Percentiles rank a stretch among this genome's conserved stretches.
These are phyloP conservation scores for Postia placenta DNA, from an alignment of 768 basidiomycete species.

Conservation along the genomic window DNA sequence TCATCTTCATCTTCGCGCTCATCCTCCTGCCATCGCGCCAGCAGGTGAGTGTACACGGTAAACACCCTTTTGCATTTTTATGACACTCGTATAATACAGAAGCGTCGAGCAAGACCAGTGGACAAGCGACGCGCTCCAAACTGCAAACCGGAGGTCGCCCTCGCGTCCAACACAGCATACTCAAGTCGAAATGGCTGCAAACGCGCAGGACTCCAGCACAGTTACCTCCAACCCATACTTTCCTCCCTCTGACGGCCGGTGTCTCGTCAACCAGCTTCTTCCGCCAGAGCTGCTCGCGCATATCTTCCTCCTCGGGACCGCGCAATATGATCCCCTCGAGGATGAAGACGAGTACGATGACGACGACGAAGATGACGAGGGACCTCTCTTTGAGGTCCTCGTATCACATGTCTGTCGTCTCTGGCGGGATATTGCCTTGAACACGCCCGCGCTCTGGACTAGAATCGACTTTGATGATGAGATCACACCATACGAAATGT, in stretches of 20 bases:
- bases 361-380: slow-evolving; percentile 16
- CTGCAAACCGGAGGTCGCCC: too few relatives aligned
- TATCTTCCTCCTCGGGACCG: neutral
- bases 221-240: slow-evolving; percentile 24
- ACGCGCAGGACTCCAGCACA: slow-evolving; percentile 28
- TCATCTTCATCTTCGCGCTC: too few relatives aligned
- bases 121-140: too few relatives aligned
- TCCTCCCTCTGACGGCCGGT: slow-evolving; percentile 1
- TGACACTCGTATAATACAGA: too few relatives aligned
- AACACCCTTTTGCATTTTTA: too few relatives aligned
- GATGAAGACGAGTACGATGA: slow-evolving; percentile 21
- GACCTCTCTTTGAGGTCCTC: slow-evolving; percentile 41
- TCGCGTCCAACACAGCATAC: too few relatives aligned
- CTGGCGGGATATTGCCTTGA: slow-evolving; percentile 49
- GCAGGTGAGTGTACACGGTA: too few relatives aligned
- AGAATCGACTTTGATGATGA: slow-evolving; percentile 29
- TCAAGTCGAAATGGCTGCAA: too few relatives aligned
- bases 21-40: too few relatives aligned
- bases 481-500: slow-evolving; percentile 37
- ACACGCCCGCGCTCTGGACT: slow-evolving; percentile 54
- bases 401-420: slow-evolving; percentile 57
- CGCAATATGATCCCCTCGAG: neutral
- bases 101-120: too few relatives aligned
- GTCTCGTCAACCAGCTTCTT: neutral
- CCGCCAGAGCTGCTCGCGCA: neutral